These are phyloP conservation scores for Komagataea norvegica DNA, from an alignment of 1,139 yeast species.

Conservation along the genomic window DNA sequence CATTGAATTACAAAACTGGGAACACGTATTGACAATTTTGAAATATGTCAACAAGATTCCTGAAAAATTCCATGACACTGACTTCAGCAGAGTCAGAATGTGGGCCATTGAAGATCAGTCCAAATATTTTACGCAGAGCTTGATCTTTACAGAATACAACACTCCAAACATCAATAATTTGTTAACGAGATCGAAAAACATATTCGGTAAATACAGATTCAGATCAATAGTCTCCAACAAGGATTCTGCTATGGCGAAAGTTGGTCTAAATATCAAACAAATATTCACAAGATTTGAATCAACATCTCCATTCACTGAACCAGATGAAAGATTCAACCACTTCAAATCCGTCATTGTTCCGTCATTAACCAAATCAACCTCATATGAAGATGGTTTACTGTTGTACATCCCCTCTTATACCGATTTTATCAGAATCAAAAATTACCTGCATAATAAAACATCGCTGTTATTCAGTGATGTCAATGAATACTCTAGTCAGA, in stretches of 20 bases:
- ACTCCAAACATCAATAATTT: slow-evolving; percentile 80
- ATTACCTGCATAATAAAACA: slow-evolving; percentile 62
- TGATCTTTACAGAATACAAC: slow-evolving; percentile 64
- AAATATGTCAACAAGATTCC: slow-evolving; percentile 76
- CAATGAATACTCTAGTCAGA: slow-evolving; percentile 77
- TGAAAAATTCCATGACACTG: slow-evolving; percentile 70
- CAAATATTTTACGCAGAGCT: slow-evolving; percentile 67
- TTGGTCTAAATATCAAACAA: slow-evolving; percentile 62
- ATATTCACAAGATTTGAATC: slow-evolving; percentile 66
- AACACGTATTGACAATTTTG: slow-evolving; percentile 65
- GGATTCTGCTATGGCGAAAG: slow-evolving; percentile 40
- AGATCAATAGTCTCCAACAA: slow-evolving; percentile 30
- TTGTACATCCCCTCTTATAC: slow-evolving; percentile 82
- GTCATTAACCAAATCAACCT: slow-evolving; percentile 48
- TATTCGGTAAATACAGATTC: slow-evolving; percentile 62
- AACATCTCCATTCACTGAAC: slow-evolving; percentile 56
- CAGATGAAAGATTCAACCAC: slow-evolving; percentile 74
- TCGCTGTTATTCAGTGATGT: slow-evolving; percentile 53
- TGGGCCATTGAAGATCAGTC: slow-evolving; percentile 89
- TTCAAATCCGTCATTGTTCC: slow-evolving; percentile 75
- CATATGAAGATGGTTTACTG: slow-evolving; percentile 66
- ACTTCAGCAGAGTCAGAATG: slow-evolving; percentile 86
- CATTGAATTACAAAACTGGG: slow-evolving; percentile 91
- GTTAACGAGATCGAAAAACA: slow-evolving; percentile 53
- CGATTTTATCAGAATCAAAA: slow-evolving; percentile 77